Evolutionary conservation across 176 grass and related monocot genomes (phyloP).

Genomic region (Triticum dicoccoides): DNA sequence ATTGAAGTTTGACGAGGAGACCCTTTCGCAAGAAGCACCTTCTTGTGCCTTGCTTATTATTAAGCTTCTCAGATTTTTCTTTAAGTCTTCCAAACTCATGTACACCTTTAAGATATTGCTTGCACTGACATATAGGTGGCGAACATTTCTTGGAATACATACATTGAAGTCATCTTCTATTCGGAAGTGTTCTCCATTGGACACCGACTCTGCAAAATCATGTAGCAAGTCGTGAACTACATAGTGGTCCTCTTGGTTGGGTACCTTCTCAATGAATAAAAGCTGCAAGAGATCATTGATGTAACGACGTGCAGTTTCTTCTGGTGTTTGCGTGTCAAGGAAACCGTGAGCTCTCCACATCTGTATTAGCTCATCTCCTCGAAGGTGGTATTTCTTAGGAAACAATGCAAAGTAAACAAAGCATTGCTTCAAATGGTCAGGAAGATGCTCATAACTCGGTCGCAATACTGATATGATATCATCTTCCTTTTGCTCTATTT

Average conservation of each 20-base stretch:
- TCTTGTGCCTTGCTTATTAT: slow-evolving; percentile 31
- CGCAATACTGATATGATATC: slow-evolving; percentile 47
- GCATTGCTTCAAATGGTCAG: slow-evolving; percentile 43
- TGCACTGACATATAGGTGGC: slow-evolving; percentile 45
- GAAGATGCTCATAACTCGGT: slow-evolving; percentile 50
- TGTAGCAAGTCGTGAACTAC: slow-evolving; percentile 55
- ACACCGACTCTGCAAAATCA: slow-evolving; percentile 43
- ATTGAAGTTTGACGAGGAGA: neutral
- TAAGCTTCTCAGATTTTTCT: slow-evolving; percentile 38
- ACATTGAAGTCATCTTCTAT: slow-evolving; percentile 35
- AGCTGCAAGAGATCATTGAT: slow-evolving; percentile 41
- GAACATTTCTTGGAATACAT: slow-evolving; percentile 21
- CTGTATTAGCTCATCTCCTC: neutral
- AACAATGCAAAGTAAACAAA: slow-evolving; percentile 53
- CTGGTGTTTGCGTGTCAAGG: slow-evolving; percentile 14
- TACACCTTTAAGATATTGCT: slow-evolving; percentile 4
- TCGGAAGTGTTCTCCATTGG: slow-evolving; percentile 38
- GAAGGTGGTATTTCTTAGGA: slow-evolving; percentile 37
- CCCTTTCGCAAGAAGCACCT: neutral
- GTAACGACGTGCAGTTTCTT: slow-evolving; percentile 27
- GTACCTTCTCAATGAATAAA: slow-evolving; percentile 37
- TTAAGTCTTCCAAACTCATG: slow-evolving; percentile 4
- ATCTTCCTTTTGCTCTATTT: slow-evolving; percentile 34
- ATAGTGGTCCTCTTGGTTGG: slow-evolving; percentile 18
- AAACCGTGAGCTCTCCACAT: slow-evolving; percentile 62